A percentile compares a stretch with the other conserved stretches of the same genome.
These are phyloP conservation scores for Polytrichum commune DNA, from an alignment of 225 moss, liverwort and hornwort species.

Conservation along the genomic window DNA sequence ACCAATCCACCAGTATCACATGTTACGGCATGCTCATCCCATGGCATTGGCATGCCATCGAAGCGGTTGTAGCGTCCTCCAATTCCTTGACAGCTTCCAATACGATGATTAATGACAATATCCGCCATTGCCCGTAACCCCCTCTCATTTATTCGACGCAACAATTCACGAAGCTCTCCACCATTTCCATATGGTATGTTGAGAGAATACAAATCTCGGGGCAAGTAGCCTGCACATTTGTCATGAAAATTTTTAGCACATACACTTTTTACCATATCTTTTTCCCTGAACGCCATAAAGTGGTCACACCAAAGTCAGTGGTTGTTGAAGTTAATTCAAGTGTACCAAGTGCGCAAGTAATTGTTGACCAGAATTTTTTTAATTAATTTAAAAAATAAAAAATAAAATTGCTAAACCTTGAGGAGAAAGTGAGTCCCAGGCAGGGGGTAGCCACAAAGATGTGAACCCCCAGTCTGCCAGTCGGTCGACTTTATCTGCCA, in stretches of 20 bases:
- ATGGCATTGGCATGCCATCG: constrained; percentile 98
- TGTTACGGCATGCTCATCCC: constrained; percentile 98
- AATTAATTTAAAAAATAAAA: no score
- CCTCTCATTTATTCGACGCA: constrained; percentile 53
- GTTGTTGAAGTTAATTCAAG: no score
- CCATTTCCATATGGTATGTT: constrained; percentile 82
- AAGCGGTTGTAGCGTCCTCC: constrained; percentile 85
- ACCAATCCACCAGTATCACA: constrained; percentile 94
- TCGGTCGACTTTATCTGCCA: constrained; percentile 60
- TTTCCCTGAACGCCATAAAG: no score
- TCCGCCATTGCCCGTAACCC: constrained; percentile 90
- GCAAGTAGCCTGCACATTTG: constrained; percentile 70
- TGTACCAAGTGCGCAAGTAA: no score
- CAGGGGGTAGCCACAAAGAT: constrained; percentile 89
- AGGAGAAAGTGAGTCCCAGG: constrained; percentile 79
- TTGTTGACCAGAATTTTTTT: no score
- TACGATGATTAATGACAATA: constrained; percentile 92
- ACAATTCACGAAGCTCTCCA: constrained; percentile 57
- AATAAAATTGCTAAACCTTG: constrained; percentile 48
- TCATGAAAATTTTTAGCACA: neutral
- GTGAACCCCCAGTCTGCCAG: constrained; percentile 87
- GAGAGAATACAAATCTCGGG: constrained; percentile 80
- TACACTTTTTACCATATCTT: no score
- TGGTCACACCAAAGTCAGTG: no score
- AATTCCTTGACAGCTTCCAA: constrained; percentile 75